Conservation (phyloP, 2,329 filamentous ascomycete species). For the Zymoseptoria pseudotritici region DNA sequence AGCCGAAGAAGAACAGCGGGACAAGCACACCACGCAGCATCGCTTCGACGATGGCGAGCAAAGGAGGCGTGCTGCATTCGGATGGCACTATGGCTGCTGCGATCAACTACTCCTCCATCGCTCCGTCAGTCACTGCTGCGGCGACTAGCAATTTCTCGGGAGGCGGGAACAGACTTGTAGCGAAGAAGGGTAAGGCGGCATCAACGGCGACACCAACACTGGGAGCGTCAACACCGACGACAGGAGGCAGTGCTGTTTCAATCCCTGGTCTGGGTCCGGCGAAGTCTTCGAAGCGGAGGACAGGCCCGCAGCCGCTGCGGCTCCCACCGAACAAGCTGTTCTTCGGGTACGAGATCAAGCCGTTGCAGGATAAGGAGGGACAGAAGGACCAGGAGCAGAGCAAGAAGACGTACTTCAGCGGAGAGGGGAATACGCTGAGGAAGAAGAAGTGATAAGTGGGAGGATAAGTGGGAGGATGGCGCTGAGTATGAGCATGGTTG, state of each 20-base stretch:
- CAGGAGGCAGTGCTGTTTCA: conserved; percentile 38
- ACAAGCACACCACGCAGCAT: conserved; percentile 73
- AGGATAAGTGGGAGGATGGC: not conserved
- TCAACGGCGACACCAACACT: conserved; percentile 20
- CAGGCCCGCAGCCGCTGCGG: conserved; percentile 79
- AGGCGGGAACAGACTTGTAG: conserved; percentile 71
- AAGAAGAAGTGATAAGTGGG: conserved; percentile 56
- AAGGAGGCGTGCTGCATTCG: conserved; percentile 67
- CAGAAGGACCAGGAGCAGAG: conserved; percentile 56
- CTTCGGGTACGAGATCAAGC: conserved; percentile 91
- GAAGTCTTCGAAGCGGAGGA: conserved; percentile 45
- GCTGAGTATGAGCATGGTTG: not conserved
- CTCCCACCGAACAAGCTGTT: conserved; percentile 86
- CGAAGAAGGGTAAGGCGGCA: conserved; percentile 67
- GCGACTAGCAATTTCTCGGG: conserved; percentile 70
- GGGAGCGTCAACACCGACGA: conserved; percentile 50
- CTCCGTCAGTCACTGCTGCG: conserved; percentile 62
- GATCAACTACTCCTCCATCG: conserved; percentile 93
- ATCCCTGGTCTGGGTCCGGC: conserved; percentile 20
- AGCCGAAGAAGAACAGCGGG: conserved; percentile 71
- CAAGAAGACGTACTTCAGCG: conserved; percentile 54
- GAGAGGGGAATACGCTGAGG: conserved; percentile 72
- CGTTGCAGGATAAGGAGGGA: conserved; percentile 69
- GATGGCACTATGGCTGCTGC: conserved; percentile 93
- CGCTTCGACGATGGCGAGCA: conserved; percentile 44